Evolutionary conservation across 768 basidiomycete species (phyloP).

Genomic region (Neoboletus subvelutipes): DNA sequence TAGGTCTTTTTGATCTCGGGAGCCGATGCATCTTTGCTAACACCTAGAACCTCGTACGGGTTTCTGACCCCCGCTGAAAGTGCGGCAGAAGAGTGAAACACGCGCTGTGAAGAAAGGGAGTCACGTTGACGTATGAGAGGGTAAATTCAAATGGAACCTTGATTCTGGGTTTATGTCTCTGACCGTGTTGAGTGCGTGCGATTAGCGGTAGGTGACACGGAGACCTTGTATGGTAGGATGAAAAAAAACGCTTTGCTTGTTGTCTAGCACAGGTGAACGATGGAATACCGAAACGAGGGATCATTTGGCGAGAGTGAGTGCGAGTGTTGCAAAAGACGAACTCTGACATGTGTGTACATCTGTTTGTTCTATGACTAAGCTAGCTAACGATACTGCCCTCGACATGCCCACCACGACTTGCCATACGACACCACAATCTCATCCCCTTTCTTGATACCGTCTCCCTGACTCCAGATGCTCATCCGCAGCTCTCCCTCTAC

Average conservation of each 20-base stretch:
- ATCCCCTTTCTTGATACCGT: constrained; percentile 70
- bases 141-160: constrained; percentile 38
- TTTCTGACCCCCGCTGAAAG: constrained; percentile 60
- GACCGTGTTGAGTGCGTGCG: constrained; percentile 16
- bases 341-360: constrained; percentile 5
- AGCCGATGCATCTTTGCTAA: constrained; percentile 75
- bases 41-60: constrained; percentile 91
- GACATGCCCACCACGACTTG: constrained; percentile 74
- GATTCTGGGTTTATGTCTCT: constrained; percentile 26
- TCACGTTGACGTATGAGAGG: constrained; percentile 18
- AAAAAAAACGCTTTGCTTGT: constrained; percentile 35
- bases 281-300: constrained; percentile 49
- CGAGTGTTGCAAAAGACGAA: not conserved
- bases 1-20: constrained; percentile 97
- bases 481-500: constrained; percentile 66
- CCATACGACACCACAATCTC: constrained; percentile 90
- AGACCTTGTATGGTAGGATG: constrained; percentile 40
- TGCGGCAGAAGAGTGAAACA: constrained; percentile 68
- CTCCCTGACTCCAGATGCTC: constrained; percentile 65
- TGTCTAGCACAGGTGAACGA: constrained; percentile 52
- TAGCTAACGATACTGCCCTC: not conserved
- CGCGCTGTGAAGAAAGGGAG: constrained; percentile 48
- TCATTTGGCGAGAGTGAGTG: constrained; percentile 38
- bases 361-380: constrained; percentile 28
- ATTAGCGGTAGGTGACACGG: constrained; percentile 25